Evolutionary conservation across 352 stramenopile species (phyloP), one percentile per base, ranked within the genome.

Genomic region (Thraustochytrium sp.): DNA sequence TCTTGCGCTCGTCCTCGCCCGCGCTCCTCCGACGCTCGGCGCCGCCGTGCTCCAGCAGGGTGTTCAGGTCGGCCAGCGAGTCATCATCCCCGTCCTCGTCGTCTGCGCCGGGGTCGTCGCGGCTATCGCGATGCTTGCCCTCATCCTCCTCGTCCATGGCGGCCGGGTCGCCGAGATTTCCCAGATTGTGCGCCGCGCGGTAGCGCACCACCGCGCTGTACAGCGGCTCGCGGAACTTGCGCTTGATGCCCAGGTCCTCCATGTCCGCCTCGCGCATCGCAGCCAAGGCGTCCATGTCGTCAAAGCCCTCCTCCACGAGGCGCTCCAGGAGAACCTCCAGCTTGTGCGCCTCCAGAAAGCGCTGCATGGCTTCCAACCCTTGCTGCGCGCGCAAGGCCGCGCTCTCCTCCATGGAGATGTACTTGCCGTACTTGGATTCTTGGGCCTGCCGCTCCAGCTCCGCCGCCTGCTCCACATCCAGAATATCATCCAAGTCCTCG

Each of bases 301-400:
- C 83, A 37, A 86, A 86, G 16, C 83, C 83, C 48, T 86, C 83
- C 56, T 85, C 83, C 34, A 84, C 37, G 13, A 86, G 54, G 23
- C 31, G 26, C 18, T 86, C 83, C 46, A 54, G 40, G 21, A 85
- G 26, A 3, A 59, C 38, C 9, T 49, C 44, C 26, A 86, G 61
- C 26, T 85, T 62, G 46, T 86, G 48, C 21, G 59, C 1, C n/a
- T 51, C 78, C 0, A 86, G 74, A 37, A 84, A 84, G 8, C 56
- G 56, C 31, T 36, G n/a, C 18, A 84, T 23, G 31, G 64, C 23
- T 36, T 5, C 23, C n/a, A 37, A 18, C 4, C 59, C 55, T 21
- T 38, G 56, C 46, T 74, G 23, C 42, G 54, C 40, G 29, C 53
- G 26, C 16, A 38, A 21, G 29, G 13, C 9, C 23, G 36, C 75